Conservation (phyloP, 306 rosid genomes). For the Castanospermum australe region DNA sequence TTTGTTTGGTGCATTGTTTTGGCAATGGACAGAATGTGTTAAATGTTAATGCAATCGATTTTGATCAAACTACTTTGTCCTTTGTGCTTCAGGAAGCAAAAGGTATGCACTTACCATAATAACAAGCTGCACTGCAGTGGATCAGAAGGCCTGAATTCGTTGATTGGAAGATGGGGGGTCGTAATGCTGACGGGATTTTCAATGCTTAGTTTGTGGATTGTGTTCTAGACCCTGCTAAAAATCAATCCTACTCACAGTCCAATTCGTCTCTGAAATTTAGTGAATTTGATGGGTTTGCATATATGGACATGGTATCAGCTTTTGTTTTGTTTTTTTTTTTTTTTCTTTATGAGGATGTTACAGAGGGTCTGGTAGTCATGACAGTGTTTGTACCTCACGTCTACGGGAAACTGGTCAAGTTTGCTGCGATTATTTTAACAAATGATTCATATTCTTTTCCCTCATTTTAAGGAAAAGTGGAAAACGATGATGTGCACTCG, state of each 20-base stretch:
- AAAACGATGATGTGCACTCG: neutral
- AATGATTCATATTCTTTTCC: constrained; percentile 10
- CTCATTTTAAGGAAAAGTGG: constrained; percentile 10
- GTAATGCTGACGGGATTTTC: constrained; percentile 28
- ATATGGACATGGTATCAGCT: constrained; percentile 12
- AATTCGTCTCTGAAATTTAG: neutral
- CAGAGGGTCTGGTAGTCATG: neutral
- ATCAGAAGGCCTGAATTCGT: constrained; percentile 46
- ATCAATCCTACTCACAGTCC: neutral
- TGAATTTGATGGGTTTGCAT: constrained; percentile 6
- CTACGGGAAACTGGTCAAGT: constrained; percentile 24
- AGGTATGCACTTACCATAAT: constrained; percentile 67
- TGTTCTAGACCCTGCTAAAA: constrained; percentile 1
- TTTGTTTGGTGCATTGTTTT: neutral
- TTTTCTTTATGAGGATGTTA: neutral
- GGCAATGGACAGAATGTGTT: neutral
- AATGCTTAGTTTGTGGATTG: constrained; percentile 26
- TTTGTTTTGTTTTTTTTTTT: neutral
- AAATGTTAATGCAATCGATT: neutral
- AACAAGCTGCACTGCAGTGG: constrained; percentile 63
- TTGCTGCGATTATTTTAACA: neutral
- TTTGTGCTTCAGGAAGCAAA: constrained; percentile 55
- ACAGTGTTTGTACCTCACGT: neutral
- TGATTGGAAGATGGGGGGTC: constrained; percentile 45
- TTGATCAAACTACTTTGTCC: neutral